Evolutionary conservation across 202 grass and related monocot species (phyloP).

Genomic region (Dendrocalamus latiflorus): DNA sequence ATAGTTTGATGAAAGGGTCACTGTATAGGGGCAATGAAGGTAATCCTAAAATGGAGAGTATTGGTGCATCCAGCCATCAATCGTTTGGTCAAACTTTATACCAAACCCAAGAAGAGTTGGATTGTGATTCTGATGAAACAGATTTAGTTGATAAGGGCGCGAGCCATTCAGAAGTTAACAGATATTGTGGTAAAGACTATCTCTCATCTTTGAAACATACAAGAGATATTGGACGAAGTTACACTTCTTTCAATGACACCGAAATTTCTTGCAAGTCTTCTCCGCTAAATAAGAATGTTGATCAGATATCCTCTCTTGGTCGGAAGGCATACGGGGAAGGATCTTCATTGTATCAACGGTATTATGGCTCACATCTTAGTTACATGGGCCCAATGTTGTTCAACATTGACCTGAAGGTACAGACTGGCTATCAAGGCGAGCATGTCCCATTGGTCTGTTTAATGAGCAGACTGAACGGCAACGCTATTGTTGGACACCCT

Average conservation of each 20-base stretch:
- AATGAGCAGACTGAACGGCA: slow-evolving; percentile 78
- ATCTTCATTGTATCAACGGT: slow-evolving; percentile 28
- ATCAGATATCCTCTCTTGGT: slow-evolving; percentile 7
- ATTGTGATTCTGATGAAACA: slow-evolving; percentile 31
- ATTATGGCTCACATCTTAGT: slow-evolving; percentile 30
- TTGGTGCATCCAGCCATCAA: slow-evolving; percentile 32
- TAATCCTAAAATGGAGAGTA: no score
- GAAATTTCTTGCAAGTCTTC: slow-evolving; percentile 27
- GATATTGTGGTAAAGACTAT: slow-evolving; percentile 30
- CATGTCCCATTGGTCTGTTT: slow-evolving; percentile 70
- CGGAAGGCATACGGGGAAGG: slow-evolving; percentile 23
- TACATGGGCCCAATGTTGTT: slow-evolving; percentile 35
- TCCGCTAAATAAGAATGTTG: slow-evolving; percentile 3
- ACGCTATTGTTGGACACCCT: slow-evolving; percentile 79
- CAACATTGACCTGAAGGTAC: slow-evolving; percentile 62
- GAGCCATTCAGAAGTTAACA: slow-evolving; percentile 24
- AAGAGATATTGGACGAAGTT: slow-evolving; percentile 24
- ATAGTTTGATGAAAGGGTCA: no score
- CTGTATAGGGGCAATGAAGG: no score
- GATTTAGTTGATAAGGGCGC: slow-evolving; percentile 28
- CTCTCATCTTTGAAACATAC: slow-evolving; percentile 21
- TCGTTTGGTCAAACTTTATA: slow-evolving; percentile 27
- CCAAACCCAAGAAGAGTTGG: slow-evolving; percentile 45
- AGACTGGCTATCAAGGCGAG: slow-evolving; percentile 72
- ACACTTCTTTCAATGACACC: slow-evolving; percentile 20